Base-by-base conservation (phyloP, 192 early-diverging fungal genomes). In the Podila clonocystis region DNA sequence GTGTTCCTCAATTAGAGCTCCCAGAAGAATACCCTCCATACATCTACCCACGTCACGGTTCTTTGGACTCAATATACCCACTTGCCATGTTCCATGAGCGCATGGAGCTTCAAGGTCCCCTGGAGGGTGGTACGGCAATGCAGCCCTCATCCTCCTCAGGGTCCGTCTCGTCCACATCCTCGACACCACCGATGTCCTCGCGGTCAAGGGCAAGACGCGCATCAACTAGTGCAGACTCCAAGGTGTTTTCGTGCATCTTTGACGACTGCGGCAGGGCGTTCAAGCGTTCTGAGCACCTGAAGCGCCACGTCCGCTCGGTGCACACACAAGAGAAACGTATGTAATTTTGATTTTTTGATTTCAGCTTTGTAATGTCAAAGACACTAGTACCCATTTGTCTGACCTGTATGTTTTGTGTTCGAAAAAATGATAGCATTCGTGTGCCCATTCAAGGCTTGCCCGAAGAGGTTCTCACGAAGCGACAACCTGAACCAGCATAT, bases 251-350 rank as follows among this genome's bases (percentile, higher is more conserved):
- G 8, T 90, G 88, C 60, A 62, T 58, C 36, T 62, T 83, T 58
- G 83, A 85, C 13, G 83, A 73, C 13, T 90, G 89, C 57, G 79
- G 83, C 17, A 85, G 79, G 62, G 72, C 85, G 11, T 90, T 90
- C 49, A 88, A 86, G 59, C 50, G 89, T 8, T 88, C 87, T 7
- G 89, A 90, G 57, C 89, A 90, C 50, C 31, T 90, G 20, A 90
- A 90, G 69, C 73, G 89, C 45, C 89, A 90, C 60, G 80, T 88
- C 48, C 82, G 89, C 57, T 88, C 87, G 2, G 88, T 90, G 11
- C 89, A 90, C 38, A 90, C 89, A 9, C 65, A 84, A n/a, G 89
- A 90, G 36, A 86, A 88, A 86, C 89, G 89, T 90, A 84, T 72
- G 86, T 76, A 17, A 17, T 38, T 17, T 38, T 65, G 5, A 9